phyloP scores from a whole-genome alignment of 2,329 filamentous ascomycete species.

The Alternaria gansuensis region DNA sequence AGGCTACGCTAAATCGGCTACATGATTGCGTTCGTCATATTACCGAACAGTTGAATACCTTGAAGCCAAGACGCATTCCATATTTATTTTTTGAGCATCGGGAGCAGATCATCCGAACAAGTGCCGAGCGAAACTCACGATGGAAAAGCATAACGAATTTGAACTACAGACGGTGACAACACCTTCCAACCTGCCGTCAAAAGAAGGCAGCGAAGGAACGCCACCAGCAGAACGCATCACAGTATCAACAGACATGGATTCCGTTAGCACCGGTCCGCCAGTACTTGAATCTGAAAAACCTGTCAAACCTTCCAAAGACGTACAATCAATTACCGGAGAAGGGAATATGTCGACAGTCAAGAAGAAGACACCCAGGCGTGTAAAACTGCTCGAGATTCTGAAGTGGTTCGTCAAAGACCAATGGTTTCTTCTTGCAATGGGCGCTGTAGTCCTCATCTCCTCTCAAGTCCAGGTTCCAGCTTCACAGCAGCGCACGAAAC shows the following conservation, averaged over 20 bases:
- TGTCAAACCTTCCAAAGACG: neutral
- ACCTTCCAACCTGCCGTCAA: neutral
- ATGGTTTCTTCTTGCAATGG: conserved; percentile 72
- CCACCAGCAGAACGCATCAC: neutral
- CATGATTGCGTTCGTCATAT: conserved; percentile 18
- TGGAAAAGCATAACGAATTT: neutral
- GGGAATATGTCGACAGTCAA: neutral
- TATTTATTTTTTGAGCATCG: neutral
- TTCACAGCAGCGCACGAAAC: conserved; percentile 61
- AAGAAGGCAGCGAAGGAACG: neutral
- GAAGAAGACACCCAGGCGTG: conserved; percentile 6
- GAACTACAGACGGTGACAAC: neutral
- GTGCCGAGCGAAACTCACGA: neutral
- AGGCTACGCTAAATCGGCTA: conserved; percentile 13
- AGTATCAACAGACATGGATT: conserved; percentile 3
- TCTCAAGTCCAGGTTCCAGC: conserved; percentile 65
- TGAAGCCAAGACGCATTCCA: neutral
- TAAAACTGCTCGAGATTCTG: conserved; percentile 23
- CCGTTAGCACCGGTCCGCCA: neutral
- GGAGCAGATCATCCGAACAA: neutral
- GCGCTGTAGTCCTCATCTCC: conserved; percentile 62
- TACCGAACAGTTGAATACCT: conserved; percentile 12
- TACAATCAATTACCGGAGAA: neutral
- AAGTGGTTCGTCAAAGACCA: conserved; percentile 62
- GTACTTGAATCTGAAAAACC: neutral